These are phyloP conservation scores for Ramaria sp. DNA, from an alignment of 768 basidiomycete species.

Conservation along the genomic window DNA sequence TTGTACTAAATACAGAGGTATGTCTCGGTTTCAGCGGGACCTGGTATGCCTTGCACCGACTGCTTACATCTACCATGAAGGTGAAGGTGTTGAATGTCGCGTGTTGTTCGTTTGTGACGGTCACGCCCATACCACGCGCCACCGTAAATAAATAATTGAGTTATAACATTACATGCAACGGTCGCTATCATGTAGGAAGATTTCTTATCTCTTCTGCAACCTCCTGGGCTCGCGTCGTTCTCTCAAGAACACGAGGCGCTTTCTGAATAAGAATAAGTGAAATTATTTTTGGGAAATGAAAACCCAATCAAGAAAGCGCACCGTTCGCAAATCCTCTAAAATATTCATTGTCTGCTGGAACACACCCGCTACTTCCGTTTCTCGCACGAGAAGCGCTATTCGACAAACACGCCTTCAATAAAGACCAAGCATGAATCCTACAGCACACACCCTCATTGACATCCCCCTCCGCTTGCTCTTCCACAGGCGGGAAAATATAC, in stretches of 20 bases:
- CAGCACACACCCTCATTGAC: slow-evolving; percentile 10
- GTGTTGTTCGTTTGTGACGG: not conserved
- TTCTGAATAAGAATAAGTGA: not conserved
- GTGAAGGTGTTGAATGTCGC: not conserved
- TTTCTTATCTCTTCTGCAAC: slow-evolving; percentile 7
- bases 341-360: not conserved
- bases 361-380: not conserved
- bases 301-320: not conserved
- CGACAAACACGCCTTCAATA: not conserved
- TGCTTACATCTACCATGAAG: not conserved
- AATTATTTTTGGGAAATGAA: not conserved
- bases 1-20: not conserved
- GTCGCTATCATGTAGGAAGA: not conserved
- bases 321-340: not conserved
- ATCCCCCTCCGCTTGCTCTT: slow-evolving; percentile 14
- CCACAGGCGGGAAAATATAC: slow-evolving; percentile 9
- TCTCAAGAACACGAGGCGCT: slow-evolving; percentile 1
- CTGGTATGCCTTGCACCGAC: not conserved
- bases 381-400: not conserved
- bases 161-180: no score
- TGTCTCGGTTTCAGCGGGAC: not conserved
- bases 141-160: no score
- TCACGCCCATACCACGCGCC: not conserved
- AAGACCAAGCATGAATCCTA: not conserved
- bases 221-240: not conserved